A percentile compares a stretch with the other conserved stretches of the same genome.
These are phyloP conservation scores for Tephrocybe rancida DNA, from an alignment of 768 basidiomycete species.

Conservation along the genomic window DNA sequence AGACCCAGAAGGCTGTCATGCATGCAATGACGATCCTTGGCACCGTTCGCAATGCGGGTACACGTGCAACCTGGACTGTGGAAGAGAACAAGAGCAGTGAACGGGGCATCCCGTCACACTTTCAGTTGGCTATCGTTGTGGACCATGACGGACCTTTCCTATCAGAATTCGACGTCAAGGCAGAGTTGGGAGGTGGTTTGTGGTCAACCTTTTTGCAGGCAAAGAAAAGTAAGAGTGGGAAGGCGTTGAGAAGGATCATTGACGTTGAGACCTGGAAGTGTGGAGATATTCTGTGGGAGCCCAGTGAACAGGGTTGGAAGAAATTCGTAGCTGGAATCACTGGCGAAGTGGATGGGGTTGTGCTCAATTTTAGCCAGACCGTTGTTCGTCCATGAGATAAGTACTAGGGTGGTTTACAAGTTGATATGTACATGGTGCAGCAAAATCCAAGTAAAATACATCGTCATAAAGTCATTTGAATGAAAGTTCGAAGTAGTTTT, in stretches of 20 bases:
- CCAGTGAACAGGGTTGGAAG: slow-evolving; percentile 23
- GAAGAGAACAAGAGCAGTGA: slow-evolving; percentile 24
- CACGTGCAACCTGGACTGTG: slow-evolving; percentile 20
- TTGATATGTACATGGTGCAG: not conserved
- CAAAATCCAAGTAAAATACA: too few relatives aligned
- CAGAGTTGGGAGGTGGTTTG: slow-evolving; percentile 19
- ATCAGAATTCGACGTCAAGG: slow-evolving; percentile 21
- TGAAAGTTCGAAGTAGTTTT: too few relatives aligned
- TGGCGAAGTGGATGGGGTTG: slow-evolving; percentile 19
- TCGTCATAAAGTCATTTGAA: not conserved
- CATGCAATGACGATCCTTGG: slow-evolving; percentile 24
- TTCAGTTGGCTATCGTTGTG: slow-evolving; percentile 21
- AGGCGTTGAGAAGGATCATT: slow-evolving; percentile 16
- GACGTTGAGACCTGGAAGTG: slow-evolving; percentile 24
- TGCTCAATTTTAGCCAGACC: slow-evolving; percentile 18
- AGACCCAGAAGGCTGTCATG: slow-evolving; percentile 18
- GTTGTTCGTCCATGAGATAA: slow-evolving; percentile 17
- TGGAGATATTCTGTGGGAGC: slow-evolving; percentile 20
- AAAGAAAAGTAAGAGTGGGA: slow-evolving; percentile 18
- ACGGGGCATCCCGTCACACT: slow-evolving; percentile 21
- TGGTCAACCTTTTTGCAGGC: slow-evolving; percentile 21
- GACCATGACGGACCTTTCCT: slow-evolving; percentile 19
- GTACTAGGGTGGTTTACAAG: not conserved
- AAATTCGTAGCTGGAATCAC: slow-evolving; percentile 18
- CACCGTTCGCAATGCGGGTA: slow-evolving; percentile 10